Base-by-base conservation (phyloP, 768 basidiomycete species). In the Leccinum imitatum region DNA sequence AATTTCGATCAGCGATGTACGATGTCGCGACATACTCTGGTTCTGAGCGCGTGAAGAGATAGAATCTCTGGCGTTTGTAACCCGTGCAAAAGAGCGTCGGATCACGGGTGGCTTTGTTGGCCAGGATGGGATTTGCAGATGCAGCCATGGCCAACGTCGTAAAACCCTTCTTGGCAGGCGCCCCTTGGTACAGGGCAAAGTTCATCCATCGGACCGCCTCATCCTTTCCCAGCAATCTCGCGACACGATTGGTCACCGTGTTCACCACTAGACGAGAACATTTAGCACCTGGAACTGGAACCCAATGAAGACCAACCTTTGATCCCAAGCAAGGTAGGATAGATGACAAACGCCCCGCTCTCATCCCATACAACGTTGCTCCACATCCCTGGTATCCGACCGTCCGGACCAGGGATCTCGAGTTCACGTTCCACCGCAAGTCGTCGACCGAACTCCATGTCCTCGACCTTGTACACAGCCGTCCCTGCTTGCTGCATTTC, bases 401-500 rank as follows among this genome's bases (percentile, higher is more conserved):
- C 88, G 69, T 91, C 90, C 4, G 86, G 85, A 13, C 87, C 89
- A 39, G 89, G 86, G 57, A 89, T 76, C 76, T 98, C 95, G 47
- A 99, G 75, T 69, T 98, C 97, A 62, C 91, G 81, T 73, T 99
- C 97, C 31, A 88, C 80, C 4, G 96, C 96, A 62, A 98, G 78
- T n/a, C 96, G 83, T 58, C 96, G 81, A n/a, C 96, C 95, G 69
- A 99, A 98, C 73, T 99, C 97, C 97, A 99, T 99, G 75, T 98
- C 95, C 56, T 99, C 97, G 17, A 98, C 86, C 67, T 86, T 89
- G 75, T 90, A 92, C 19, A 93, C 84, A 0, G 92, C 90, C 4
- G 97, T 97, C 1, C 95, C 96, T 2, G 95, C 95, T 73, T 98
- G 97, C 72, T 99, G 97, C 95, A 99, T 98, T 73, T 98, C 95